These are phyloP conservation scores for Colletotrichum neosansevieriae DNA, from an alignment of 2,329 filamentous ascomycete species.

Conservation along the genomic window DNA sequence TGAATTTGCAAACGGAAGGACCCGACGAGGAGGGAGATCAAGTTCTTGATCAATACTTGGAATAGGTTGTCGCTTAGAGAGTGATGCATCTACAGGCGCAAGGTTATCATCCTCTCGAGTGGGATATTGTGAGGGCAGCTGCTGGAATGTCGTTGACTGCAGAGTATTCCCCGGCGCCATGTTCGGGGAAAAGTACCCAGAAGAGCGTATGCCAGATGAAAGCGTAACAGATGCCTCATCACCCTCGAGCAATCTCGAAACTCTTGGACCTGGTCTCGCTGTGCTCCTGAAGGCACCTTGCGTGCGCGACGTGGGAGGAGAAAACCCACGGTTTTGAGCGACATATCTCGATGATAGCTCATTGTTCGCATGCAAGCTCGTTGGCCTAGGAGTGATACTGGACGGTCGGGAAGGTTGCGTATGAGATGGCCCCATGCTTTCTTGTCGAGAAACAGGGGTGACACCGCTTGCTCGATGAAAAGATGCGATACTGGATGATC, in stretches of 20 bases:
- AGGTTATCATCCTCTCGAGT: neutral
- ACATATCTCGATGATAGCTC: too few species aligned
- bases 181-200: neutral
- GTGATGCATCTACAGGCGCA: neutral
- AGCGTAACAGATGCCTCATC: neutral
- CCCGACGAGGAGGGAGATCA: slow-evolving; percentile 1
- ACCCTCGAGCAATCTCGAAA: neutral
- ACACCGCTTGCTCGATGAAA: too few species aligned
- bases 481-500: too few species aligned
- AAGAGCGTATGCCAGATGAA: neutral
- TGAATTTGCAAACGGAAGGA: slow-evolving; percentile 1
- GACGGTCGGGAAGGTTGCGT: too few species aligned
- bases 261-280: neutral
- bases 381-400: too few species aligned
- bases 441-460: too few species aligned
- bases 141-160: neutral
- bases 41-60: neutral
- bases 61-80: neutral
- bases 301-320: too few species aligned
- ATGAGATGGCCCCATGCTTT: too few species aligned
- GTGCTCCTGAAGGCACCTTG: neutral
- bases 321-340: too few species aligned
- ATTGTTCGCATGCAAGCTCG: too few species aligned
- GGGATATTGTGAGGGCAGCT: neutral
- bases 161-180: neutral